These are phyloP conservation scores for Tuber indicum DNA, from an alignment of 495 filamentous ascomycete species.

Conservation along the genomic window DNA sequence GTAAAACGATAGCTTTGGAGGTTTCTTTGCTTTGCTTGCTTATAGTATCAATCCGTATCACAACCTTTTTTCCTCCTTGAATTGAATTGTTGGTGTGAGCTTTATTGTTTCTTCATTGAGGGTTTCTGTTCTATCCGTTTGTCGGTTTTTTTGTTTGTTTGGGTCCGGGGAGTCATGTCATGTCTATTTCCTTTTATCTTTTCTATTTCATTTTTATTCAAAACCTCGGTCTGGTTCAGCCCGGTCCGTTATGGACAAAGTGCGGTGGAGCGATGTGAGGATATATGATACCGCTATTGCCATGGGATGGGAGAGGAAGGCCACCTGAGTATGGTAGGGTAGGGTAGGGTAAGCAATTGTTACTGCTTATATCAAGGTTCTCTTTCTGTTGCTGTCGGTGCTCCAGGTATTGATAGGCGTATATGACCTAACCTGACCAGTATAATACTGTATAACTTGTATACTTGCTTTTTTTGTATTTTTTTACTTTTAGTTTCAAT, in stretches of 20 bases:
- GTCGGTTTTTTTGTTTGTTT: not conserved
- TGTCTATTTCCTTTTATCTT: not conserved
- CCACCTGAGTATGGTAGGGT: not conserved
- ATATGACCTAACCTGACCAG: not conserved
- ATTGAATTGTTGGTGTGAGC: not conserved
- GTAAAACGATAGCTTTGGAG: constrained; percentile 8
- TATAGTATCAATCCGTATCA: constrained; percentile 4
- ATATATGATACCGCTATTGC: not conserved
- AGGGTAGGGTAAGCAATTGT: not conserved
- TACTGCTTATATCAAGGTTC: not conserved
- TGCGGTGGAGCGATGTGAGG: not conserved
- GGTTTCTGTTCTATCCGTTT: not conserved
- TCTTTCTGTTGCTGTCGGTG: not conserved
- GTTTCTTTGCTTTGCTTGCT: constrained; percentile 2
- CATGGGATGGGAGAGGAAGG: not conserved
- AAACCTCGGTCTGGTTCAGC: not conserved
- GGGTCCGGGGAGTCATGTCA: constrained; percentile 9
- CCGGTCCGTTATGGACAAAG: not conserved
- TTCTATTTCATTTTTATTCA: constrained; percentile 9
- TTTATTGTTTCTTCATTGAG: constrained; percentile 27
- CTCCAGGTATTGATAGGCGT: not conserved
- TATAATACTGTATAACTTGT: not conserved
- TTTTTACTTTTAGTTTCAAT: too few relatives aligned
- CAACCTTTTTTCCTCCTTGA: constrained; percentile 4
- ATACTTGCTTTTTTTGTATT: too few relatives aligned